Percentiles rank a stretch among this genome's conserved stretches.
Evolutionary conservation across 2,329 filamentous ascomycete genomes (phyloP).

Genomic region (Fusarium ambrosium): DNA sequence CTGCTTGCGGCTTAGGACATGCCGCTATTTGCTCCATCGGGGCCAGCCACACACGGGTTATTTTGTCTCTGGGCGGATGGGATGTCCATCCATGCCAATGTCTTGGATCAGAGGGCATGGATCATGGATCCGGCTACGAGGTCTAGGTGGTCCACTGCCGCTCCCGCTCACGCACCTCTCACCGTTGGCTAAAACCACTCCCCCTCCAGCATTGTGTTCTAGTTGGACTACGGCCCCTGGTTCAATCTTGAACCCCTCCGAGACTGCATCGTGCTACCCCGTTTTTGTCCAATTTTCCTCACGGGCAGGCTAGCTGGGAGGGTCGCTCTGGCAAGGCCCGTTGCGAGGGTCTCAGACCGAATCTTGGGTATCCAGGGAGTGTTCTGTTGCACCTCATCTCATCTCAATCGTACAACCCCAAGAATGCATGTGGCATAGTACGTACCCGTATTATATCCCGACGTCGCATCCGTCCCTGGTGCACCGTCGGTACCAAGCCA

Average conservation of each 20-base stretch:
- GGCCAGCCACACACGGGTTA: conserved; percentile 35
- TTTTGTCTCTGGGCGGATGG: conserved; percentile 21
- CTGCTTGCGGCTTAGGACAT: conserved; percentile 35
- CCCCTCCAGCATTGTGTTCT: conserved; percentile 4
- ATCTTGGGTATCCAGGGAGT: conserved; percentile 21
- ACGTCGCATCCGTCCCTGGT: conserved; percentile 30
- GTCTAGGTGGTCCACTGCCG: conserved; percentile 28
- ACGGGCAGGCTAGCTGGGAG: neutral
- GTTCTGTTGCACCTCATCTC: conserved; percentile 41
- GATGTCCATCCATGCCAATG: conserved; percentile 35
- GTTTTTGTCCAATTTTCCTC: conserved; percentile 10
- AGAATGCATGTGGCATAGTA: conserved; percentile 13
- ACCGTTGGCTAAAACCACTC: conserved; percentile 38
- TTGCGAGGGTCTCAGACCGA: conserved; percentile 33
- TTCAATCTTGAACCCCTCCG: conserved; percentile 13
- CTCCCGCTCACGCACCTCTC: conserved; percentile 23
- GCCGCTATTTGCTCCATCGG: conserved; percentile 32
- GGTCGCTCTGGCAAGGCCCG: conserved; percentile 8
- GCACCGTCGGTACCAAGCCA: conserved; percentile 15
- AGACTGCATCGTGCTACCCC: conserved; percentile 17
- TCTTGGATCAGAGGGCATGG: conserved; percentile 33
- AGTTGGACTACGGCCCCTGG: conserved; percentile 9
- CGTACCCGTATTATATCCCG: conserved; percentile 28
- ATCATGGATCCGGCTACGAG: conserved; percentile 20
- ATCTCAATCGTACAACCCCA: conserved; percentile 21